phyloP scores from a whole-genome alignment of 371 early-diverging fungal species.

The Polyrhizophydium stewartii region DNA sequence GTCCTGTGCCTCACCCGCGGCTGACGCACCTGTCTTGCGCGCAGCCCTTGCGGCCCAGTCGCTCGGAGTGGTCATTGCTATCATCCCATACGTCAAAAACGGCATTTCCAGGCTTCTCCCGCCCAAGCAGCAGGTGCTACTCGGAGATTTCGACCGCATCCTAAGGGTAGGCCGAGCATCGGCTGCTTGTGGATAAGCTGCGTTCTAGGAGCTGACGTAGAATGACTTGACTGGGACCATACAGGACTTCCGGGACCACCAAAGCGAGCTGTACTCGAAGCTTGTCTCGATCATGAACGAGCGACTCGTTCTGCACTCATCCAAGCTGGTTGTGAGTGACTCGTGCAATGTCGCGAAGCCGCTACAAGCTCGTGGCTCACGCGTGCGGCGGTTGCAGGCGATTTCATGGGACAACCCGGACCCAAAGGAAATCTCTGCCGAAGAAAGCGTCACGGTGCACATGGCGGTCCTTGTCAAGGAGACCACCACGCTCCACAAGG shows the following conservation, averaged over 20 bases:
- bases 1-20: background rate
- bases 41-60: conserved; percentile 88
- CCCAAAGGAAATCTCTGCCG: conserved; percentile 26
- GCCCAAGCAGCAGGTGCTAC: conserved; percentile 65
- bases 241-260: conserved; percentile 81
- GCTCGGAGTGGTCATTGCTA: conserved; percentile 72
- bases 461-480: conserved; percentile 89
- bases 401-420: conserved; percentile 72
- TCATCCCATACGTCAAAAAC: conserved; percentile 77
- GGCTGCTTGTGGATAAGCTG: too few species aligned
- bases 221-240: background rate
- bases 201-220: background rate
- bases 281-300: conserved; percentile 91
- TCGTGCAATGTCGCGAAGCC: too few species aligned
- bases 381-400: conserved; percentile 23
- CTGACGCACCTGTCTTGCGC: background rate
- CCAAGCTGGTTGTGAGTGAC: conserved; percentile 50
- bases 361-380: too few species aligned
- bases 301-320: conserved; percentile 69
- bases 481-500: conserved; percentile 83
- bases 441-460: conserved; percentile 31
- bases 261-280: conserved; percentile 79
- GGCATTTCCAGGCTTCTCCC: conserved; percentile 65
- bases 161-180: conserved; percentile 31
- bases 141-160: conserved; percentile 84